These are phyloP conservation scores for Lippia alba DNA, from an alignment of 305 asterid genomes.

Conservation along the genomic window DNA sequence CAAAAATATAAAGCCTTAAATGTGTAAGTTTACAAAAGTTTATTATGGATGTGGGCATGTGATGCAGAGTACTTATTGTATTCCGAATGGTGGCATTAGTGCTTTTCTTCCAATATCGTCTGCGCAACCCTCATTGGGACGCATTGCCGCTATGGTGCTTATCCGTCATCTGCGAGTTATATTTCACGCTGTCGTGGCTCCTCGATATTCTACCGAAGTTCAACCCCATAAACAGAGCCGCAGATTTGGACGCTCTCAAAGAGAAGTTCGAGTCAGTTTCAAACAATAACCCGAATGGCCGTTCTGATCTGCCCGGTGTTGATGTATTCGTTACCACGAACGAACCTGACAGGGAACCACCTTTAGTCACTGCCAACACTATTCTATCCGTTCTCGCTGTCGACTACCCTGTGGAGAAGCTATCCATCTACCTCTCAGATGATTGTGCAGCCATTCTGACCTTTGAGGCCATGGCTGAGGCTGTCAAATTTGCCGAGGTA, in stretches of 20 bases:
- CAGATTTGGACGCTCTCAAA: constrained; percentile 59
- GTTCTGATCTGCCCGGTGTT: constrained; percentile 89
- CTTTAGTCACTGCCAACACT: constrained; percentile 86
- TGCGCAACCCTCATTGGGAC: constrained; percentile 51
- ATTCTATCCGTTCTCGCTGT: constrained; percentile 81
- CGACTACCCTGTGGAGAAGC: constrained; percentile 88
- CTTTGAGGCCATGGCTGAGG: constrained; percentile 95
- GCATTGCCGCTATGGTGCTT: constrained; percentile 64
- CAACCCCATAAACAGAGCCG: constrained; percentile 64
- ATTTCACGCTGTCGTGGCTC: constrained; percentile 73
- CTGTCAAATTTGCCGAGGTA: constrained; percentile 82
- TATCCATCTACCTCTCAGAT: constrained; percentile 79
- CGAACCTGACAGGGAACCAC: constrained; percentile 96
- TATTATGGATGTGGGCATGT: too few species aligned
- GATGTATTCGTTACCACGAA: constrained; percentile 92
- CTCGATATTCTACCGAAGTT: constrained; percentile 71
- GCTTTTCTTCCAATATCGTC: constrained; percentile 54
- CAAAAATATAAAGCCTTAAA: too few species aligned
- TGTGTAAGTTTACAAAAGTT: too few species aligned
- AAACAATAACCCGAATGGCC: constrained; percentile 69
- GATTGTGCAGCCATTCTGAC: constrained; percentile 94
- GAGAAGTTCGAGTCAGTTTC: constrained; percentile 77
- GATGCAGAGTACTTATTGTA: constrained; percentile 53
- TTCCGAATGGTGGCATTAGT: constrained; percentile 46
- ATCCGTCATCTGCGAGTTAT: constrained; percentile 63